phyloP scores from a whole-genome alignment of 176 grass and related monocot genomes.

The Bothriochloa decipiens region DNA sequence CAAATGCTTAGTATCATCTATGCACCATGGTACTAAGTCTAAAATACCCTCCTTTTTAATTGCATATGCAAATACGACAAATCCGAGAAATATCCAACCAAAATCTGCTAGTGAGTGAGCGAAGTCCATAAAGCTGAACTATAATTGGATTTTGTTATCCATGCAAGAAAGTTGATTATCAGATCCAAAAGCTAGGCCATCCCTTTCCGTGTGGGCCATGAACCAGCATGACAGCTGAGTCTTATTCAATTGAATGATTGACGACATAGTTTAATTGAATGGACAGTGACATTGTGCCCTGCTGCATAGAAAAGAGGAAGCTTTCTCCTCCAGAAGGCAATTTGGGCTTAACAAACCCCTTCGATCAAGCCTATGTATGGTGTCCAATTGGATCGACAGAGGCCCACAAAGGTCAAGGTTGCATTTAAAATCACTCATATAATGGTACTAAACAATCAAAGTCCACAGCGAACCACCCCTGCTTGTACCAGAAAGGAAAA shows the following conservation, averaged over 20 bases:
- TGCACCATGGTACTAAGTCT: background rate
- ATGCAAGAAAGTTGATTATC: conserved; percentile 3
- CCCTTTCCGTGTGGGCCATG: conserved; percentile 17
- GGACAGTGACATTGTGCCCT: too few relatives aligned
- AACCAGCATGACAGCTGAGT: conserved; percentile 21
- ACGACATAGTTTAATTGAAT: background rate
- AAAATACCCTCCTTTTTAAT: background rate
- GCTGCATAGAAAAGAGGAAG: conserved; percentile 6
- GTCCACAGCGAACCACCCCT: background rate
- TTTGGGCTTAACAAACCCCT: conserved; percentile 14
- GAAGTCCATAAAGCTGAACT: background rate
- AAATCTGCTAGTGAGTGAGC: conserved; percentile 5
- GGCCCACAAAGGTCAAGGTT: conserved; percentile 23
- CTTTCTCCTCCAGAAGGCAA: conserved; percentile 34
- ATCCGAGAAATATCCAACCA: background rate
- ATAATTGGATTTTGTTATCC: background rate
- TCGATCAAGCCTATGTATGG: conserved; percentile 3
- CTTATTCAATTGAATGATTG: background rate
- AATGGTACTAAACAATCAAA: background rate
- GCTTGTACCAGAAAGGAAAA: background rate
- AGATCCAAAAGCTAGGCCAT: conserved; percentile 26
- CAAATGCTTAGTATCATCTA: background rate
- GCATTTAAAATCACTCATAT: background rate
- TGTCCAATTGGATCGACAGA: background rate
- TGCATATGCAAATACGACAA: background rate